Conservation (phyloP, 805 yeast genomes). For the Pichia ethanolica region DNA sequence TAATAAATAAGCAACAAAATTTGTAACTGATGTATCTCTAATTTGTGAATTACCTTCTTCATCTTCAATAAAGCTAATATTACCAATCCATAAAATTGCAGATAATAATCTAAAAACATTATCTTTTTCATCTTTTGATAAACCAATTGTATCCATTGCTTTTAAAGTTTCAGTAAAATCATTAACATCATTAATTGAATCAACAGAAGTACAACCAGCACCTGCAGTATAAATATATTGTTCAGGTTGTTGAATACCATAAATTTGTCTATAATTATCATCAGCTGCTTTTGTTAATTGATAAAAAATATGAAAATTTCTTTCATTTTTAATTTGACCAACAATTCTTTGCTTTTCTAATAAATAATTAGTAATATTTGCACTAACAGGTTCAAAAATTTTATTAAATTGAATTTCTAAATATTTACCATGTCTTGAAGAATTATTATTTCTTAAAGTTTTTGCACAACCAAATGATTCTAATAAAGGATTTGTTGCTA, state of each 20-base stretch:
- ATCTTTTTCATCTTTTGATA: slow-evolving; percentile 78
- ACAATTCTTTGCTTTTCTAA: slow-evolving; percentile 95
- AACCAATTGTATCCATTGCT: slow-evolving; percentile 87
- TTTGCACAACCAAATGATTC: slow-evolving; percentile 94
- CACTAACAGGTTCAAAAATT: slow-evolving; percentile 84
- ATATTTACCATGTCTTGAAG: slow-evolving; percentile 90
- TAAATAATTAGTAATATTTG: slow-evolving; percentile 90
- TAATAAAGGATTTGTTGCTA: slow-evolving; percentile 90
- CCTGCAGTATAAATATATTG: slow-evolving; percentile 83
- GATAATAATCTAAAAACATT: slow-evolving; percentile 80
- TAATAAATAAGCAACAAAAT: slow-evolving; percentile 85
- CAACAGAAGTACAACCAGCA: slow-evolving; percentile 79
- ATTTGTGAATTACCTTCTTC: slow-evolving; percentile 80
- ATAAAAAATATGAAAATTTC: slow-evolving; percentile 95
- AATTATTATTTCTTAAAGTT: slow-evolving; percentile 80
- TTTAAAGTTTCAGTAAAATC: slow-evolving; percentile 60
- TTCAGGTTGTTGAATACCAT: slow-evolving; percentile 92
- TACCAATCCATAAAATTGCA: slow-evolving; percentile 90
- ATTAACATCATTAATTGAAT: slow-evolving; percentile 72
- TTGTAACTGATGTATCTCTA: slow-evolving; percentile 83
- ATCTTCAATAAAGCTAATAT: slow-evolving; percentile 76
- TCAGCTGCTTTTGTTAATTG: slow-evolving; percentile 91
- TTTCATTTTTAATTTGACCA: slow-evolving; percentile 84
- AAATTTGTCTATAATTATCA: slow-evolving; percentile 71
- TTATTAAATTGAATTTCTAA: slow-evolving; percentile 82